Percentiles rank a stretch among this genome's conserved stretches.
Evolutionary conservation across 177 flowering plant species (phyloP).

Genomic region (Vitis hybrid): DNA sequence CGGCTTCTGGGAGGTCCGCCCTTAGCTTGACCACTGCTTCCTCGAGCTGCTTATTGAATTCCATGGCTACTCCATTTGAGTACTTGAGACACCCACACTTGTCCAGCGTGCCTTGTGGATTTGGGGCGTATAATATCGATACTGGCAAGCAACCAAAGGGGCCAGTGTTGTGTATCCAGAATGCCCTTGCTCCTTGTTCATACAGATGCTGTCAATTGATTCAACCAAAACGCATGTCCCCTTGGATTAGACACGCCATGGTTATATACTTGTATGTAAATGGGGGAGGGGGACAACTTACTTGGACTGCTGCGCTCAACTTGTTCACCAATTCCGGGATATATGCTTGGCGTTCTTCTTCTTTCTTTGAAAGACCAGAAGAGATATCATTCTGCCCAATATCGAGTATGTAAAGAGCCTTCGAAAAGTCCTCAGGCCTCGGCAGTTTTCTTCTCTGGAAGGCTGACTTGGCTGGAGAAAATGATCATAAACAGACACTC

Average conservation of each 20-base stretch:
- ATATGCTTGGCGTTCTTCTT: constrained; percentile 34
- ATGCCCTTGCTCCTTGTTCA: constrained; percentile 47
- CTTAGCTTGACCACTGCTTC: constrained; percentile 44
- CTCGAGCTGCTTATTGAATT: constrained; percentile 55
- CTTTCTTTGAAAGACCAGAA: constrained; percentile 33
- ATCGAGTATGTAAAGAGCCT: constrained; percentile 65
- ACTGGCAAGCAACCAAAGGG: constrained; percentile 66
- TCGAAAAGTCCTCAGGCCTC: constrained; percentile 53
- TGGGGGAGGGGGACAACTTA: constrained; percentile 22
- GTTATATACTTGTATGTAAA: neutral
- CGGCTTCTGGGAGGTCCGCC: constrained; percentile 49
- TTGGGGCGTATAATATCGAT: constrained; percentile 15
- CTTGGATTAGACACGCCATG: neutral
- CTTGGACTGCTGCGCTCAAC: constrained; percentile 52
- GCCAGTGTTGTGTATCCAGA: constrained; percentile 67
- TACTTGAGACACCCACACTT: constrained; percentile 45
- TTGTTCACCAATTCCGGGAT: constrained; percentile 56
- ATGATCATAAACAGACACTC: neutral
- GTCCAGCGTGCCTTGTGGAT: constrained; percentile 43
- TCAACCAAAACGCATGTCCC: neutral
- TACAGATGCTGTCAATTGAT: constrained; percentile 35
- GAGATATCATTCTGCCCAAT: constrained; percentile 75
- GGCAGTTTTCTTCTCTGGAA: constrained; percentile 39
- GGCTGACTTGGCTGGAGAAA: constrained; percentile 31
- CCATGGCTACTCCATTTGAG: constrained; percentile 48